These are phyloP conservation scores for Pseudocercospora pini-densiflorae DNA, from an alignment of 2,329 filamentous ascomycete genomes.

Conservation along the genomic window DNA sequence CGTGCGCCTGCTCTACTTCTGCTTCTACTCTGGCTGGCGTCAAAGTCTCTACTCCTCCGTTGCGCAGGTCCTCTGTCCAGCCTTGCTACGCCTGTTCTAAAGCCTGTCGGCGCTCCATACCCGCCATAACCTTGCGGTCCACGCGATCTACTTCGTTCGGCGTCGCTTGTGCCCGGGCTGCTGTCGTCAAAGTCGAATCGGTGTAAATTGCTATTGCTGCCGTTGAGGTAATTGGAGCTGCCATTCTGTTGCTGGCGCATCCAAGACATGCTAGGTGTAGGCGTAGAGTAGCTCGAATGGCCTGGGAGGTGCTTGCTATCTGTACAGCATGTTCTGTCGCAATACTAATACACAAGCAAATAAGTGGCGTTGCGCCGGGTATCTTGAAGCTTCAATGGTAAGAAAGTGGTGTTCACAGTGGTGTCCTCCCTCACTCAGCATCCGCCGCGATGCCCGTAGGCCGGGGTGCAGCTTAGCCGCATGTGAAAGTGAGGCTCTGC, in stretches of 20 bases:
- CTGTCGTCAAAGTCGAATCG: slow-evolving; percentile 43
- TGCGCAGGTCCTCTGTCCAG: slow-evolving; percentile 49
- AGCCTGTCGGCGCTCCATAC: slow-evolving; percentile 29
- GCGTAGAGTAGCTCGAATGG: background rate
- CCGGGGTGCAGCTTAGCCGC: background rate
- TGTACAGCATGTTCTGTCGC: background rate
- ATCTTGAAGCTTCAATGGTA: background rate
- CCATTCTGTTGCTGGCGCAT: slow-evolving; percentile 30
- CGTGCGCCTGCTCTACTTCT: slow-evolving; percentile 34
- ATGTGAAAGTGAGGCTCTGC: slow-evolving; percentile 6
- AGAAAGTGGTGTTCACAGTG: background rate
- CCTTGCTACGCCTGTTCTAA: slow-evolving; percentile 40
- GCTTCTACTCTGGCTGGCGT: slow-evolving; percentile 38
- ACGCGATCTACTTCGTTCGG: slow-evolving; percentile 42
- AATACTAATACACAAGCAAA: background rate
- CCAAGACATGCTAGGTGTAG: slow-evolving; percentile 24
- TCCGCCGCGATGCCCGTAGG: background rate
- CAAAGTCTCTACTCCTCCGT: slow-evolving; percentile 47
- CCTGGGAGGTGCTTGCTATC: background rate
- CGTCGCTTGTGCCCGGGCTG: slow-evolving; percentile 42
- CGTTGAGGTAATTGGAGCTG: slow-evolving; percentile 42
- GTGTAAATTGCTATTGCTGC: slow-evolving; percentile 40
- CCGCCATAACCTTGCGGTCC: slow-evolving; percentile 45
- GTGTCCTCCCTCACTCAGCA: background rate
- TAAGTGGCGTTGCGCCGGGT: background rate